Evolutionary conservation across 495 filamentous ascomycete species (phyloP), one percentile per base, ranked within the genome.

Genomic region (Lasiosphaeria ovina): DNA sequence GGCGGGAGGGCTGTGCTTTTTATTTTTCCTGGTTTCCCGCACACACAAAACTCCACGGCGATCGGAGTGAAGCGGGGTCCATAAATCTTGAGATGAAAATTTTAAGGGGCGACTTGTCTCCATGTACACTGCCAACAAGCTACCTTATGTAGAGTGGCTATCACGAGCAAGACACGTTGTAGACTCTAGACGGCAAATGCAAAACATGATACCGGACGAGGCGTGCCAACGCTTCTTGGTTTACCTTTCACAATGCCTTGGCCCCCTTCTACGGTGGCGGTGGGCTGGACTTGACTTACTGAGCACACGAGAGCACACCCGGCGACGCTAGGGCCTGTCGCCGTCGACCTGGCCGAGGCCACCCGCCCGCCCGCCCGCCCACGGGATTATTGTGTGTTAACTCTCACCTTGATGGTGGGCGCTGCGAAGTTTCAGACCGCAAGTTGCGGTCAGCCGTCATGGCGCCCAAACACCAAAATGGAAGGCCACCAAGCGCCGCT

Each of bases 1-100:
- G 60, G 57, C 57, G 63, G 53, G 60, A 63, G 63, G 62, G 61
- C 67, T 65, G 55, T 66, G 62, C 60, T 62, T 44, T 55, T 51
- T 59, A 59, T 59, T 66, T 64, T 62, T 58, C 35, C 16, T 55
- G 54, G 24, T 54, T 61, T 63, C 36, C 31, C 14, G 44, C 62
- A 60, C 65, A 70, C 61, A 68, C 62, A 64, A 69, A 65, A 59
- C 55, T 50, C 59, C 48, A 65, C 54, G 11, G 14, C 51, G 24
- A 11, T 17, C 45, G 17, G 33, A 14, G 35, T 47, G 47, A 55
- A 51, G 47, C 54, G 57, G 47, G 65, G 52, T 48, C 35, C 52
- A 35, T 47, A 47, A 55, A 49, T 57, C 33, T 58, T 51, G 58
- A 35, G 6, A 36, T 38, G 55, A 61, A 44, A 45, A 54, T 55